These are phyloP conservation scores for Gynostemma pentaphyllum DNA, from an alignment of 306 rosid genomes.

Conservation along the genomic window DNA sequence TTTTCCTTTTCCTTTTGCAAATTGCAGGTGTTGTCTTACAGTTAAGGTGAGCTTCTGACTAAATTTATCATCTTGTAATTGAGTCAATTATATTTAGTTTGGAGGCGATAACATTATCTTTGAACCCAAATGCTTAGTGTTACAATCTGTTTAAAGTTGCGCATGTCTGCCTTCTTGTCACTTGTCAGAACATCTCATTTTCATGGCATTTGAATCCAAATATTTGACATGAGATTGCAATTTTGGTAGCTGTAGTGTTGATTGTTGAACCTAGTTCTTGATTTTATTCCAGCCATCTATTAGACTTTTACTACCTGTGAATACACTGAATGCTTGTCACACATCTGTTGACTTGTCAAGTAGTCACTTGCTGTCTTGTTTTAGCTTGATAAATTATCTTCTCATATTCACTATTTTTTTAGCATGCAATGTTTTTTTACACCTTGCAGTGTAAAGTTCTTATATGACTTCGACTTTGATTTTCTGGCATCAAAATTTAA, in stretches of 20 bases:
- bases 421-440: background rate
- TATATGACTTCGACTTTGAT: background rate
- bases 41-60: conserved; percentile 59
- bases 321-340: background rate
- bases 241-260: no score
- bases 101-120: background rate
- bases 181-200: no score
- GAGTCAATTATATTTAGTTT: background rate
- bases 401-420: background rate
- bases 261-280: background rate
- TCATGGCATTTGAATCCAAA: no score
- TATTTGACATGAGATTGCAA: no score
- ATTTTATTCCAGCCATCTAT: background rate
- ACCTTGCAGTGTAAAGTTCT: background rate
- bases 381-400: background rate
- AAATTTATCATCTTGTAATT: background rate
- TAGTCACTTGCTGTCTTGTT: background rate
- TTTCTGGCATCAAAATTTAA: background rate
- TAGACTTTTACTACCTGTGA: background rate
- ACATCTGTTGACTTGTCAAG: background rate
- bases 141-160: background rate
- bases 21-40: conserved; percentile 90
- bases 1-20: conserved; percentile 23
- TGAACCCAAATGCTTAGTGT: background rate
- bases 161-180: background rate